Base-by-base conservation (phyloP, 2,329 filamentous ascomycete species). In the Fusarium piperis region DNA sequence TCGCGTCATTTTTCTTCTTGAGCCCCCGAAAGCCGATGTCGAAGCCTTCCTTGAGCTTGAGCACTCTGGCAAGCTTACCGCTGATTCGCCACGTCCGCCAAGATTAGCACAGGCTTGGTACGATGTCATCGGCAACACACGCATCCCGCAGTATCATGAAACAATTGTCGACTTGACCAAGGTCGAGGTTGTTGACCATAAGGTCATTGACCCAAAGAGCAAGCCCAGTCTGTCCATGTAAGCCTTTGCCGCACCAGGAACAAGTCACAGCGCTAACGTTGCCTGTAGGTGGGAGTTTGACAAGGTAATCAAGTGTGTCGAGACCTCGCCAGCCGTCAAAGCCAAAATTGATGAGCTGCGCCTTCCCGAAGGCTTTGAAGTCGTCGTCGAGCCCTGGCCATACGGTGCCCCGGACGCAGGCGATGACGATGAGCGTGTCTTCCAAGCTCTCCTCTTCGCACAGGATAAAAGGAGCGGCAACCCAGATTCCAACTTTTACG, bases 401-500 rank as follows among this genome's bases (percentile, higher is more conserved):
- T 73, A 80, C 30, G 77, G 78, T 36, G 76, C 77, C 1, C 73
- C 76, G 9, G 77, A 82, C 18, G 38, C 73, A 0, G 63, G 56
- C 11, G 80, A 80, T 46, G 80, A 76, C n/a, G 64, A 76, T 20
- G 72, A 48, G 0, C 78, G 80, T 4, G 74, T 74, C 18, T 81
- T 82, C 67, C 80, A 82, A 52, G 79, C 73, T 10, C 72, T 81
- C 0, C 73, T 79, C 46, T 82, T 81, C 35, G 80, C 76, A 0
- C 73, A 74, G 3, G 77, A 81, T 55, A 74, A 74, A 1, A 64
- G 74, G 16, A 78, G 67, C 32, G 77, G 78, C 28, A 81, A 88
- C 33, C 77, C 78, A 0, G 87, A 89, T 65, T 83, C 86, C 12
- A 89, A 89, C 69, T 85, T 85, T 61, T 89, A 89, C 69, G 85